Evolutionary conservation across 2,329 filamentous ascomycete genomes (phyloP), one percentile per base, ranked within the genome.

Genomic region (Amauroascus verrucosus): DNA sequence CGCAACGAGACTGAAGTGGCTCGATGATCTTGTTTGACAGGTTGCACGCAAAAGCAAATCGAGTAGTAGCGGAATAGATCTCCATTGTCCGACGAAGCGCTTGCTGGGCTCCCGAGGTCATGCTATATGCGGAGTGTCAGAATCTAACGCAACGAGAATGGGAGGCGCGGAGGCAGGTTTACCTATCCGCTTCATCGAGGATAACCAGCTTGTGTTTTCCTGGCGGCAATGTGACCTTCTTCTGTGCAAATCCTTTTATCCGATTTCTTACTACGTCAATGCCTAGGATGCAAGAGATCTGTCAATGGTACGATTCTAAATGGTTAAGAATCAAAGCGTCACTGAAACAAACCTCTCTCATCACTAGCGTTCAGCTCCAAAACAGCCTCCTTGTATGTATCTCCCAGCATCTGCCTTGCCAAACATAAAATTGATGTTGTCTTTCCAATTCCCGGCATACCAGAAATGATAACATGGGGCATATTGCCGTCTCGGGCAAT

Each of bases 21-120:
- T 98, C 93, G 69, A 98, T 98, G 67, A 98, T 97, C 73, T 97
- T 98, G 75, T 97, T 98, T 58, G 86, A 93, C 74, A 95, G 88
- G 70, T 98, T 98, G 77, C 93, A 98, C 1, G 93, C 93, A 65
- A 98, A 98, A 0, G 93, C 93, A 65, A 98, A 98, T 55, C 93
- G 81, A 1, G 93, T 98, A 1, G 93, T 98, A 58, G 89, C 85
- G 40, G 88, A 94, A 74, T 97, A 97, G 49, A 97, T 98, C 70
- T 98, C 93, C 93, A 98, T 98, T 0, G 93, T 98, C 58, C 93
- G 79, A 61, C 93, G 82, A 33, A 98, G 79, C 18, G 93, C 93
- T 72, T 97, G 93, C 68, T 98, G 93, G 1, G 93, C 93, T 51
- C 93, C 93, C 22, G 86, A 86, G 0, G 93, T 98, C 93, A 98